A percentile compares a stretch with the other conserved stretches of the same genome.
These are phyloP conservation scores for Oxyria digyna DNA, from an alignment of 148 eudicot genomes.

Conservation along the genomic window DNA sequence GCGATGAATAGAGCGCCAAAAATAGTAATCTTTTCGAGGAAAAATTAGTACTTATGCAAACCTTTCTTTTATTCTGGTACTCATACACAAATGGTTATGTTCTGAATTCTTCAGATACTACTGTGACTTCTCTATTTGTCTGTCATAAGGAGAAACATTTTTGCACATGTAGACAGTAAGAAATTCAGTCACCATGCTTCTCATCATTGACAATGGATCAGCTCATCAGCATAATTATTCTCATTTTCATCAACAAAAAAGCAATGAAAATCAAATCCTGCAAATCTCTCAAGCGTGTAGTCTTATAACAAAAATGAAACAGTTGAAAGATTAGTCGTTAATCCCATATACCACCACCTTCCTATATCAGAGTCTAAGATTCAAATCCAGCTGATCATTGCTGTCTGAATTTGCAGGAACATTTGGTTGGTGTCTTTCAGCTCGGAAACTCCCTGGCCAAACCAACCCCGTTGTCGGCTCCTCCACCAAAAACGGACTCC, in stretches of 20 bases:
- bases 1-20: too few relatives aligned
- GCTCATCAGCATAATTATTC: neutral
- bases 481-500: neutral
- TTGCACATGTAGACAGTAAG: neutral
- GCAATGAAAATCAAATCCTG: neutral
- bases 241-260: neutral
- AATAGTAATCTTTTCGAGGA: too few relatives aligned
- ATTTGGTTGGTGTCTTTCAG: neutral
- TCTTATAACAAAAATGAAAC: neutral
- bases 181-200: neutral
- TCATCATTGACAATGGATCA: neutral
- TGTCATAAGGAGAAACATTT: neutral
- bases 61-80: neutral
- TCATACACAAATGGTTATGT: neutral
- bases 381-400: constrained; percentile 7
- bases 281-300: neutral
- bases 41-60: too few relatives aligned
- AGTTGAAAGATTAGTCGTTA: constrained; percentile 1
- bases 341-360: neutral
- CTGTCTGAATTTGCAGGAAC: neutral
- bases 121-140: neutral
- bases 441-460: constrained; percentile 9
- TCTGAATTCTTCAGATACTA: neutral
- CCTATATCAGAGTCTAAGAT: constrained; percentile 2
- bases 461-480: neutral